These are phyloP conservation scores for Colletotrichum falcatum DNA, from an alignment of 2,329 filamentous ascomycete genomes.

Conservation along the genomic window DNA sequence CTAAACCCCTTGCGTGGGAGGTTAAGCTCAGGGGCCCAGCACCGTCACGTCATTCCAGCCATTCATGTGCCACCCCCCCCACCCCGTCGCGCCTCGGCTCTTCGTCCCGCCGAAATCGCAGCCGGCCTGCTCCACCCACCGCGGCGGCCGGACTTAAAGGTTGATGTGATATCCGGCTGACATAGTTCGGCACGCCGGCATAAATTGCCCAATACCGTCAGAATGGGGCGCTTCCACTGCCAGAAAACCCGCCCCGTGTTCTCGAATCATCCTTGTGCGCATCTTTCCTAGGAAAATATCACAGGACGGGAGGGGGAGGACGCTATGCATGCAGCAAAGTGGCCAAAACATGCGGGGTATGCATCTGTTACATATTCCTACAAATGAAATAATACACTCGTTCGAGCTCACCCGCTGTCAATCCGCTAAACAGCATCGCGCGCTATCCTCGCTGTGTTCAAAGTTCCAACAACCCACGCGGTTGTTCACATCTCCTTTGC, in stretches of 20 bases:
- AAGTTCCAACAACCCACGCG: neutral
- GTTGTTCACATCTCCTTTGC: neutral
- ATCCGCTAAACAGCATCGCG: neutral
- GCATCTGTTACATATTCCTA: constrained; percentile 36
- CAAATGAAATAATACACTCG: constrained; percentile 39
- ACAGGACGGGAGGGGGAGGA: neutral
- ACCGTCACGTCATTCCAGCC: constrained; percentile 30
- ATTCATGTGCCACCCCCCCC: constrained; percentile 12
- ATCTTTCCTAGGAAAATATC: neutral
- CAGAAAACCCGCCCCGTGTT: neutral
- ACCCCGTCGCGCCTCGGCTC: constrained; percentile 7
- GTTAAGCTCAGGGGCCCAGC: neutral
- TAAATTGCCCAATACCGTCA: neutral
- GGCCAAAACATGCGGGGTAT: neutral
- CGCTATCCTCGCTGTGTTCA: constrained; percentile 5
- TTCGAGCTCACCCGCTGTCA: constrained; percentile 17
- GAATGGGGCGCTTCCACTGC: neutral
- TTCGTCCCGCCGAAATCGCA: constrained; percentile 12
- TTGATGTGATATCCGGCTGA: neutral
- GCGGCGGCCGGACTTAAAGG: neutral
- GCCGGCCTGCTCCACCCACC: neutral
- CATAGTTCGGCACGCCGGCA: neutral
- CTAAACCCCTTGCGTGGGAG: constrained; percentile 8
- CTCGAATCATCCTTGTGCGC: neutral
- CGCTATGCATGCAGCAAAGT: neutral